Base-by-base conservation (phyloP, 2,329 filamentous ascomycete genomes). In the Paramyrothecium roridum region DNA sequence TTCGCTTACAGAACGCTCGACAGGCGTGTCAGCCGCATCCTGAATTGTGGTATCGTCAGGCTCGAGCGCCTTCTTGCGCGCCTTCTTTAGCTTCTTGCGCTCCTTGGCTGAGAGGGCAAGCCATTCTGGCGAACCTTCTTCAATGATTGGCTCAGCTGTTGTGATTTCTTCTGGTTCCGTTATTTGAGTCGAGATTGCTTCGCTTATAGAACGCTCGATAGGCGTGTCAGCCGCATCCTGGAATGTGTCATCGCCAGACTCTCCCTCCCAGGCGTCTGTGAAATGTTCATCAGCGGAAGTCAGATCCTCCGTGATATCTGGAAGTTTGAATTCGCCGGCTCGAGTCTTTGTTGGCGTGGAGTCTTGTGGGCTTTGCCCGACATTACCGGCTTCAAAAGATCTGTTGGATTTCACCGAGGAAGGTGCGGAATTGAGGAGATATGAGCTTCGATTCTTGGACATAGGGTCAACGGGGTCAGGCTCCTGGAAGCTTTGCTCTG, bases 381-480 rank as follows among this genome's bases (percentile, higher is more conserved):
- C 19, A 19, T 55, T 55, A 23, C 63, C 58, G 20, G 59, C 58
- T 19, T 62, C 65, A 54, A 62, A 54, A n/a, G 60, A 66, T 54
- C 65, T 67, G 20, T 52, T 59, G 16, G 65, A 66, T 37, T 70
- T 63, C 20, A 62, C 56, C 8, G 70, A 69, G 16, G 70, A 65
- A 2, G 77, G 72, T 22, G 71, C 73, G 16, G 73, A 72, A 51
- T 72, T 65, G 30, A 75, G 69, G 17, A 78, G 60, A 59, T 76
- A 75, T 13, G 73, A 76, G 61, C 71, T 79, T 59, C 72, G 67
- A 57, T 76, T 70, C 60, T 76, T 76, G 8, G 72, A 74, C 56
- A 70, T 73, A 17, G 74, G 56, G 40, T 79, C 74, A 17, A 76
- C 59, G 6, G 72, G 68, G 26, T 70, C 70, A 20, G 73, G 71